Conservation (phyloP, 495 filamentous ascomycete species). For the Trypethelium eluteriae region DNA sequence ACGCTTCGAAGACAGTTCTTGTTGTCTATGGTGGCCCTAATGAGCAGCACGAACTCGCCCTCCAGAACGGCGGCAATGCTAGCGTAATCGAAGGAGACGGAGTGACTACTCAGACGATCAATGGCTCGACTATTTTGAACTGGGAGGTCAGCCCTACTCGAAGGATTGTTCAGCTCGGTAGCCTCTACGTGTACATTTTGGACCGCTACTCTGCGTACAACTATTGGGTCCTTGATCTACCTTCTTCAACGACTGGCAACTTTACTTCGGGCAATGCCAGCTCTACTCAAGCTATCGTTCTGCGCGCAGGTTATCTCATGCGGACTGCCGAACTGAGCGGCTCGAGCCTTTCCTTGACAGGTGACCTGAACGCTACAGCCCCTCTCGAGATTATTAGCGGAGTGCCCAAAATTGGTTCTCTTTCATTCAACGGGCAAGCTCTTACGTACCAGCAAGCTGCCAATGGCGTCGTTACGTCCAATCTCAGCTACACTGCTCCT, state of each 20-base stretch:
- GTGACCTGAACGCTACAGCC: conserved; percentile 65
- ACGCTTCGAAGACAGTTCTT: conserved; percentile 52
- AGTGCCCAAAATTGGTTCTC: conserved; percentile 44
- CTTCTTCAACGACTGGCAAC: conserved; percentile 37
- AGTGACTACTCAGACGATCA: conserved; percentile 37
- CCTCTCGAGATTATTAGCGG: conserved; percentile 57
- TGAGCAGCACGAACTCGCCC: conserved; percentile 62
- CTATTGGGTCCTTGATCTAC: conserved; percentile 60
- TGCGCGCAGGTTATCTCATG: conserved; percentile 70
- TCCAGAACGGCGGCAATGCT: conserved; percentile 39
- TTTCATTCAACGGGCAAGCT: conserved; percentile 54
- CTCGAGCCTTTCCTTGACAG: conserved; percentile 50
- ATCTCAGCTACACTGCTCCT: conserved; percentile 47
- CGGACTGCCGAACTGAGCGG: conserved; percentile 51
- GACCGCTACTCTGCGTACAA: conserved; percentile 69
- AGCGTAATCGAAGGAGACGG: conserved; percentile 47
- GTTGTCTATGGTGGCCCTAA: conserved; percentile 63
- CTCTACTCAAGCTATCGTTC: conserved; percentile 34
- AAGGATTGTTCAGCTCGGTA: conserved; percentile 49
- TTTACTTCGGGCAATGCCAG: conserved; percentile 20
- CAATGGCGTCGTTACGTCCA: conserved; percentile 48
- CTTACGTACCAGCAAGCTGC: conserved; percentile 37
- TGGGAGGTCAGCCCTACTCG: conserved; percentile 47
- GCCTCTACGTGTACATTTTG: conserved; percentile 51
- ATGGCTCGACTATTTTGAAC: conserved; percentile 47